phyloP scores from a whole-genome alignment of 257 asterid species.

The Nicotiana knightiana region DNA sequence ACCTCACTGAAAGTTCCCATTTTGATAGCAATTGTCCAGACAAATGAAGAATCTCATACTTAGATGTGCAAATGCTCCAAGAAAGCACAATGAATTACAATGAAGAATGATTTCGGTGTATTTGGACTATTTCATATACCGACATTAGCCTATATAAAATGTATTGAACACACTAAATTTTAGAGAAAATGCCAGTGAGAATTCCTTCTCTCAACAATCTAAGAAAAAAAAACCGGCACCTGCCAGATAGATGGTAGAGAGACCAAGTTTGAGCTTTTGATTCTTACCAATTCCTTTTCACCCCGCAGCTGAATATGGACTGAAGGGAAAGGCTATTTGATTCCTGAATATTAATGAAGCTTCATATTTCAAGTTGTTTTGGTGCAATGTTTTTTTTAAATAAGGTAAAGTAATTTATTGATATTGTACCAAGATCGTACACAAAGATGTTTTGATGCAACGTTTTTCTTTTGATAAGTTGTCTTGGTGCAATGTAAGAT shows the following conservation, averaged over 20 bases:
- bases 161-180: neutral
- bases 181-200: neutral
- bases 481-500: slow-evolving; percentile 14
- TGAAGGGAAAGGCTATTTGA: neutral
- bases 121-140: neutral
- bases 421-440: too few relatives aligned
- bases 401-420: too few relatives aligned
- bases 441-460: neutral
- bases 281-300: neutral
- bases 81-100: slow-evolving; percentile 1
- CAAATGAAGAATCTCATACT: neutral
- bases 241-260: neutral
- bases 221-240: neutral
- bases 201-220: neutral
- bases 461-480: neutral
- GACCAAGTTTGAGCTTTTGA: neutral
- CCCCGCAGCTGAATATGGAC: neutral
- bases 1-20: neutral
- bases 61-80: neutral
- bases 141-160: neutral
- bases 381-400: neutral
- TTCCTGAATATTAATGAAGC: slow-evolving; percentile 1
- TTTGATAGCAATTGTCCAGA: neutral
- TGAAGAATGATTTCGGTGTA: neutral
- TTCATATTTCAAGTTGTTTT: neutral